A percentile compares a stretch with the other conserved stretches of the same genome.
Evolutionary conservation across 108 stramenopile species (phyloP).

Genomic region (Cyclotella baltica): DNA sequence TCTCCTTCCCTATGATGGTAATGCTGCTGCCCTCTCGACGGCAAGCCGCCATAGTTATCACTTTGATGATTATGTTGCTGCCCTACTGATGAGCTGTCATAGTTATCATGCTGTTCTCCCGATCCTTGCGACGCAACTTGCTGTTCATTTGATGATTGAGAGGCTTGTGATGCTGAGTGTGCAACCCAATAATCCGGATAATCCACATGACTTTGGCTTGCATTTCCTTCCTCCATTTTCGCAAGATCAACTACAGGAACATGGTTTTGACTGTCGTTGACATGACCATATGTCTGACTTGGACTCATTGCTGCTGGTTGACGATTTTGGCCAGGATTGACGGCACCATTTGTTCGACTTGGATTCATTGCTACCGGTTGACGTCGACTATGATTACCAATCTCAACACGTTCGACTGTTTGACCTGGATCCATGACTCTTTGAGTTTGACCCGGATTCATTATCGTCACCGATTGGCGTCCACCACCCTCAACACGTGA

Average conservation of each 20-base stretch:
- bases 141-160: slow-evolving; percentile 1
- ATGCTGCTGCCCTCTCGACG: no score
- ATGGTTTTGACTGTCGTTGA: not conserved
- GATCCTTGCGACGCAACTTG: not conserved
- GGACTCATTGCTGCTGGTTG: no score
- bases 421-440: no score
- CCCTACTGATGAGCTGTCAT: not conserved
- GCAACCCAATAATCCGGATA: slow-evolving; percentile 36
- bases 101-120: not conserved
- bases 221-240: slow-evolving; percentile 2
- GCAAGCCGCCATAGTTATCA: no score
- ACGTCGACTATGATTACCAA: not conserved
- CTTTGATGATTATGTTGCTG: slow-evolving; percentile 5
- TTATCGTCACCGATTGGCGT: no score
- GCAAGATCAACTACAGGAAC: not conserved
- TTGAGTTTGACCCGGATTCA: no score
- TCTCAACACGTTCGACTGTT: no score
- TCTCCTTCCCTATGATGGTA: no score
- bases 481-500: not conserved
- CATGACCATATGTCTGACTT: no score
- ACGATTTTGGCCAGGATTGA: no score
- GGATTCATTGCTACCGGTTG: not conserved
- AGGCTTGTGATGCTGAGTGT: slow-evolving; percentile 23
- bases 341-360: no score
- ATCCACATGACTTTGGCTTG: not conserved